phyloP scores from a whole-genome alignment of 1,284 basidiomycete genomes.

The Butyriboletus appendiculatus region DNA sequence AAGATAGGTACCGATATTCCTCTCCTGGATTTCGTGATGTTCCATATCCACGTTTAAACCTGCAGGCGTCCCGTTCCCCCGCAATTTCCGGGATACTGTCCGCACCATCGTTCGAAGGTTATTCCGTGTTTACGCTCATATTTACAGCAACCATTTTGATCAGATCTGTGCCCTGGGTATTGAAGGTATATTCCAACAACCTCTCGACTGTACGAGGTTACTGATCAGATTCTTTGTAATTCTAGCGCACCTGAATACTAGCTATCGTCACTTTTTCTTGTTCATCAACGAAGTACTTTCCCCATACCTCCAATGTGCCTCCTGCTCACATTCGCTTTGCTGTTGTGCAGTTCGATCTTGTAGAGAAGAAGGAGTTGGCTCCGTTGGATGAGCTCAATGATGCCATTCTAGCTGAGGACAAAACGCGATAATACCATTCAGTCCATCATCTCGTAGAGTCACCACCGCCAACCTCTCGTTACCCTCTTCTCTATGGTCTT shows the following conservation, averaged over 20 bases:
- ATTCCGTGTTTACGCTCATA: constrained; percentile 97
- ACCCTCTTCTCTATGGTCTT: neutral
- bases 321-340: constrained; percentile 10
- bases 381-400: constrained; percentile 97
- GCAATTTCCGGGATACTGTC: constrained; percentile 88
- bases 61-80: constrained; percentile 88
- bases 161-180: constrained; percentile 98
- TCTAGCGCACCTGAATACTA: constrained; percentile 96
- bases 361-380: constrained; percentile 95
- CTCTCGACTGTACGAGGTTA: neutral
- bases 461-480: neutral
- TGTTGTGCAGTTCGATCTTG: constrained; percentile 80
- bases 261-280: constrained; percentile 97
- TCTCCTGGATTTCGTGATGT: neutral
- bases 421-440: constrained; percentile 40
- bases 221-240: constrained; percentile 2
- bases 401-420: constrained; percentile 88
- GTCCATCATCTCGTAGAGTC: neutral
- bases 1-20: constrained; percentile 71
- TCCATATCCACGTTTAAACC: neutral
- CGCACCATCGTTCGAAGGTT: constrained; percentile 91
- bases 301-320: neutral
- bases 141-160: constrained; percentile 99
- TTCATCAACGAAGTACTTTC: constrained; percentile 89
- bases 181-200: constrained; percentile 66